A percentile compares a stretch with the other conserved stretches of the same genome.
Conservation (phyloP, 192 early-diverging fungal species). For the Entophlyctis luteolus region DNA sequence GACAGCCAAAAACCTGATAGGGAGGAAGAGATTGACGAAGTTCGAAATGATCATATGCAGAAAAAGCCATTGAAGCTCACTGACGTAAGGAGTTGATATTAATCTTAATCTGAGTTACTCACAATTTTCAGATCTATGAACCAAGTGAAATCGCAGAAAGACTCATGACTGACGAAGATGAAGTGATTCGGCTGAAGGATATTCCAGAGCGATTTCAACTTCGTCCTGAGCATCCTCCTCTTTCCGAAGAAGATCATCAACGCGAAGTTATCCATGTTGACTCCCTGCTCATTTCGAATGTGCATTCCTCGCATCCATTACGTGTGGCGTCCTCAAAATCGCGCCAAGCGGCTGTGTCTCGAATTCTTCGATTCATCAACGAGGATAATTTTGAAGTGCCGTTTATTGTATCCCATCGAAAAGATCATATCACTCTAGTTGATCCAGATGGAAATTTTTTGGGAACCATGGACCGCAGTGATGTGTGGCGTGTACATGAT, state of each 20-base stretch:
- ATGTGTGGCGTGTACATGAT: constrained; percentile 89
- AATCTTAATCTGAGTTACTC: constrained; percentile 31
- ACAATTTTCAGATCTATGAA: constrained; percentile 54
- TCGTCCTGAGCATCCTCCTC: constrained; percentile 28
- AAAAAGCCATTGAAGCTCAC: constrained; percentile 41
- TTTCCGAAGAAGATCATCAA: constrained; percentile 34
- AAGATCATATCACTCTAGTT: constrained; percentile 80
- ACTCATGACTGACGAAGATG: constrained; percentile 89
- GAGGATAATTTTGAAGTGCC: constrained; percentile 80
- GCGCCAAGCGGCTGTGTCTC: constrained; percentile 24
- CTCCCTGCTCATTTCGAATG: neutral
- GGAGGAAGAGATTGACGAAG: constrained; percentile 56
- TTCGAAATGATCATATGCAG: constrained; percentile 30
- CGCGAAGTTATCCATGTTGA: constrained; percentile 34
- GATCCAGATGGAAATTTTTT: constrained; percentile 81
- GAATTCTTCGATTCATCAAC: constrained; percentile 67
- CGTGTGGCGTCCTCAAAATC: neutral
- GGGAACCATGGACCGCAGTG: constrained; percentile 61
- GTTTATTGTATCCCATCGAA: constrained; percentile 78
- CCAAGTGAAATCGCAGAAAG: constrained; percentile 81
- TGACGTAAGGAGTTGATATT: constrained; percentile 43
- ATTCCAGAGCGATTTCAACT: constrained; percentile 88
- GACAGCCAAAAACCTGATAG: constrained; percentile 31
- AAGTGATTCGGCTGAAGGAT: constrained; percentile 79
- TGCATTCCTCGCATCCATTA: neutral